A percentile compares a stretch with the other conserved stretches of the same genome.
Evolutionary conservation across 2,329 filamentous ascomycete species (phyloP).

Genomic region (Epichloe bromicola): DNA sequence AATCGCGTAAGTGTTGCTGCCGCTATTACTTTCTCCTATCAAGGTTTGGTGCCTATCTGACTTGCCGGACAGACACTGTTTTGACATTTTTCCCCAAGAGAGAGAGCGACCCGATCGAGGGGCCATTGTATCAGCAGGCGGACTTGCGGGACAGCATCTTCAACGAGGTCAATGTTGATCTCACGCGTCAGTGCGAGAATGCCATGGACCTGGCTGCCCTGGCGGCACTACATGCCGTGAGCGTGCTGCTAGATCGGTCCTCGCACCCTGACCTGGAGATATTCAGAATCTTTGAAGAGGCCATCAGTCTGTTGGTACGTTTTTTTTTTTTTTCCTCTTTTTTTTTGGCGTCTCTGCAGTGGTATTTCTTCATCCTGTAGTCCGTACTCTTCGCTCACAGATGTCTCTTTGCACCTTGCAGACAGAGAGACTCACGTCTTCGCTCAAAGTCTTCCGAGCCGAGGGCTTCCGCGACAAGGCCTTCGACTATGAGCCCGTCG

Average conservation of each 20-base stretch:
- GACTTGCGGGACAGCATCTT: conserved; percentile 52
- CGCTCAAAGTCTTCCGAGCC: conserved; percentile 48
- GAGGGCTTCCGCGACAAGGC: conserved; percentile 39
- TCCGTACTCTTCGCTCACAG: neutral
- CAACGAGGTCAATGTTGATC: conserved; percentile 52
- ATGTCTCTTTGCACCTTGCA: conserved; percentile 13
- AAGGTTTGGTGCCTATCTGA: conserved; percentile 3
- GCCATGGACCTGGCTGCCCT: conserved; percentile 49
- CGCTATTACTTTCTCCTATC: neutral
- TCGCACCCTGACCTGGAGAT: conserved; percentile 49
- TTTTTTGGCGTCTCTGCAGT: neutral
- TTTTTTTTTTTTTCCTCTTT: neutral
- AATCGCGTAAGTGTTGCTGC: conserved; percentile 30
- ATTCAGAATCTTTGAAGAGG: conserved; percentile 53
- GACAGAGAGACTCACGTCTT: conserved; percentile 49
- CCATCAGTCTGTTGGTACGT: conserved; percentile 46
- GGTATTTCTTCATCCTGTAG: neutral
- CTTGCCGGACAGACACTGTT: conserved; percentile 28
- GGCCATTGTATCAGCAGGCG: conserved; percentile 43
- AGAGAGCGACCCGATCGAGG: conserved; percentile 40
- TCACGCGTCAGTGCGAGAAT: conserved; percentile 48
- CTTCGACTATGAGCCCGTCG: conserved; percentile 24
- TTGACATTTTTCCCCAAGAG: conserved; percentile 42
- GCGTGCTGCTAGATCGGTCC: conserved; percentile 45
- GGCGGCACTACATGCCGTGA: conserved; percentile 48